Conservation (phyloP, 805 yeast species). For the Blastobotrys robertii region DNA sequence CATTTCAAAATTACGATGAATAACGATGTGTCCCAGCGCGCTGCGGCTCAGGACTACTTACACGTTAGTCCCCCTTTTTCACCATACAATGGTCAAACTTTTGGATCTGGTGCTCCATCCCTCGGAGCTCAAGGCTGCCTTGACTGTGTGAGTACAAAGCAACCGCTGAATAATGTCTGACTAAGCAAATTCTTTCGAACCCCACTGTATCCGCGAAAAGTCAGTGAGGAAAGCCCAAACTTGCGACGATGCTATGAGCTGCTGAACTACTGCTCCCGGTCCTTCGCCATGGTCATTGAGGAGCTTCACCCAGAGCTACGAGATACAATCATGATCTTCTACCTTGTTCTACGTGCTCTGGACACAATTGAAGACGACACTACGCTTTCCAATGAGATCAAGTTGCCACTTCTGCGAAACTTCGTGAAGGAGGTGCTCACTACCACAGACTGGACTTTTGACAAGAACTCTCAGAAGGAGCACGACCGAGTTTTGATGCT, state of each 20-base stretch:
- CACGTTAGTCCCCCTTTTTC: background rate
- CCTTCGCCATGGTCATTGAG: constrained; percentile 88
- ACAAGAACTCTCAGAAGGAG: constrained; percentile 62
- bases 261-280: constrained; percentile 66
- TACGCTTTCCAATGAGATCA: constrained; percentile 62
- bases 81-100: constrained; percentile 45
- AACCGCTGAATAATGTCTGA: background rate
- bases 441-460: constrained; percentile 68
- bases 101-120: constrained; percentile 59
- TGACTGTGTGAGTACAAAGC: constrained; percentile 40
- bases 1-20: too few species aligned
- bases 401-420: constrained; percentile 61
- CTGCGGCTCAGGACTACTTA: too few species aligned
- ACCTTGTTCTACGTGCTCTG: constrained; percentile 76
- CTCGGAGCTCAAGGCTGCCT: constrained; percentile 54
- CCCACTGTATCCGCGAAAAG: constrained; percentile 41
- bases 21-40: too few species aligned
- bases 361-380: constrained; percentile 97
- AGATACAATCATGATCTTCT: constrained; percentile 67
- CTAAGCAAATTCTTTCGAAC: constrained; percentile 42
- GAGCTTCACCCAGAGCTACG: constrained; percentile 87
- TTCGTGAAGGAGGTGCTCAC: constrained; percentile 53
- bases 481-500: constrained; percentile 71
- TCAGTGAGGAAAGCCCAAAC: constrained; percentile 32
- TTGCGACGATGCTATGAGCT: constrained; percentile 58